Evolutionary conservation across 768 basidiomycete species (phyloP).

Genomic region (Boletus insuetus): DNA sequence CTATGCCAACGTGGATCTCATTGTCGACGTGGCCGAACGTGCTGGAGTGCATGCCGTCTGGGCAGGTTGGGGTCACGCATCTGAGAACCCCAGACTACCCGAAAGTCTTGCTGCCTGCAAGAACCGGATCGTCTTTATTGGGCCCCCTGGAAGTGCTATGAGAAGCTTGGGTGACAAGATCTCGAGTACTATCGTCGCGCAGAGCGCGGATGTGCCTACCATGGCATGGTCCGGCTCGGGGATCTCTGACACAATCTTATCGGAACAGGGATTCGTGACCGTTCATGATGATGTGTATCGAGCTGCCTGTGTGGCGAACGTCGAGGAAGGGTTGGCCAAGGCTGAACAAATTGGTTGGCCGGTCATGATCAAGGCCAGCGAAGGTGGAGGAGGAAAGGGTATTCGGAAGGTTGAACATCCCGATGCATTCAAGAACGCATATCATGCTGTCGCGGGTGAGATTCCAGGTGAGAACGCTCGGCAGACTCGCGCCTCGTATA

Average conservation of each 20-base stretch:
- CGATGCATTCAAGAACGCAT: conserved; percentile 92
- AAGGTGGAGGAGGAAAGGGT: conserved; percentile 99
- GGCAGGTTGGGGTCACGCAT: conserved; percentile 99
- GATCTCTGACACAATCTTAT: conserved; percentile 81
- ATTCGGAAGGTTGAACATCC: conserved; percentile 90
- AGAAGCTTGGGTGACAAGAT: conserved; percentile 99
- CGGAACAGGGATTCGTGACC: conserved; percentile 85
- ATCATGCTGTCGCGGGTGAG: conserved; percentile 90
- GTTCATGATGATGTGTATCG: conserved; percentile 91
- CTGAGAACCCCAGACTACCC: conserved; percentile 95
- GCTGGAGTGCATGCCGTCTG: conserved; percentile 98
- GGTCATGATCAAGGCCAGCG: conserved; percentile 99
- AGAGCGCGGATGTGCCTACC: conserved; percentile 92
- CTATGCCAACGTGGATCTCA: conserved; percentile 98
- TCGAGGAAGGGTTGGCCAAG: conserved; percentile 81
- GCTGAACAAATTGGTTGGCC: conserved; percentile 93
- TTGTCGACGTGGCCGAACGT: conserved; percentile 96
- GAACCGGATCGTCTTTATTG: conserved; percentile 98
- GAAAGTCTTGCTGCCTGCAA: conserved; percentile 90
- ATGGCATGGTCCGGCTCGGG: conserved; percentile 99
- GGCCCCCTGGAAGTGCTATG: conserved; percentile 98
- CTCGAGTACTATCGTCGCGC: conserved; percentile 98
- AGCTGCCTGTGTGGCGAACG: conserved; percentile 82
- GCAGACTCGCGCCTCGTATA: neutral
- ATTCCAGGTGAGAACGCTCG: conserved; percentile 73